Base-by-base conservation (phyloP, 192 early-diverging fungal genomes). In the Gryganskiella cystojenkinii region DNA sequence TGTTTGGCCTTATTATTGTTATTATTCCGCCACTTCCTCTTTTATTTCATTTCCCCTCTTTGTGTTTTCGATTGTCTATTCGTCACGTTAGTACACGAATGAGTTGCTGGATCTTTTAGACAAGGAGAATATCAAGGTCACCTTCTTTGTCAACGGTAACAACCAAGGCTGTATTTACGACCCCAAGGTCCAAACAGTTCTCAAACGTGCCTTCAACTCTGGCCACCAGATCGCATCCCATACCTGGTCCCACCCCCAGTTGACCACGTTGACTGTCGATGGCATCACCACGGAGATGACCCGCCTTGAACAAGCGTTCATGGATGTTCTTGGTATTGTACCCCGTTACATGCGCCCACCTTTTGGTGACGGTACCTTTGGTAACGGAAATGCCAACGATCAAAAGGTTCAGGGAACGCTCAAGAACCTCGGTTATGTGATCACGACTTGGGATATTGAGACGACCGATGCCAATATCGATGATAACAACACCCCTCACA, bases 211-310 rank as follows among this genome's bases (percentile, higher is more conserved):
- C 22, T 50, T 49, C 35, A 47, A 64, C 15, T 46, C 45, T 34
- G 83, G 83, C 3, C 81, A 82, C 25, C 86, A 88, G 45, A 82
- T 86, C 24, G 85, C 75, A 3, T 71, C 62, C n/a, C 85, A 86
- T 61, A 82, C 85, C 25, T 87, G 61, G 52, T 63, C 67, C 3
- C 85, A 86, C 67, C 22, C 55, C 20, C 56, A 72, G 64, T 22
- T 86, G 4, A 55, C 52, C 40, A 56, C 47, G 2, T 40, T 79
- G 9, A 24, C 25, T 25, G 64, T 50, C 15, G 55, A 28, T 22
- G 55, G 44, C 13, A 62, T 62, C 3, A 46, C 44, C 61, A 50
- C 61, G 0, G 40, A 62, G 22, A 46, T 62, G 49, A 40, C 40
- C 4, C 44, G 61, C 14, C 40, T 62, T 15, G 61, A 62, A 31